phyloP scores from a whole-genome alignment of 140 eudicot species.

The Cichorium intybus region DNA sequence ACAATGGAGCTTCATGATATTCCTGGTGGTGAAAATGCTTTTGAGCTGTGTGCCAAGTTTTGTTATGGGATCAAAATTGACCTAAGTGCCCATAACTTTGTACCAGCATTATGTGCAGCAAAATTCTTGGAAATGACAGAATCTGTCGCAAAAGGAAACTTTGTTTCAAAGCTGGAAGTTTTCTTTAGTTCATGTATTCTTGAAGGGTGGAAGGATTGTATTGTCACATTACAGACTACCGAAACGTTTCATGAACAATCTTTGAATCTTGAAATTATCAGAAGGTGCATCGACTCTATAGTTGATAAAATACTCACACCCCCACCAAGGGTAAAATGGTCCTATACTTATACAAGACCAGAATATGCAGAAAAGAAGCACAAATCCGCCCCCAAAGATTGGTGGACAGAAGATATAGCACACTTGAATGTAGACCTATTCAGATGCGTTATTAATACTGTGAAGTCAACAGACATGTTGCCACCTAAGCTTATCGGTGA shows the following conservation, averaged over 20 bases:
- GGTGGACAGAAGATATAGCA: neutral
- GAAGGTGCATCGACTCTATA: slow-evolving; percentile 78
- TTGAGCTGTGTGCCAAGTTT: slow-evolving; percentile 83
- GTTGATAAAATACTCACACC: slow-evolving; percentile 75
- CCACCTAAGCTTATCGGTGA: neutral
- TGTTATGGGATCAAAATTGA: slow-evolving; percentile 83
- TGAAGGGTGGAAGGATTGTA: slow-evolving; percentile 77
- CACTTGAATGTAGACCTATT: neutral
- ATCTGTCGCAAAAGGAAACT: slow-evolving; percentile 55
- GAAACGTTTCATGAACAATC: slow-evolving; percentile 57
- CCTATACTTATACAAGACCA: neutral
- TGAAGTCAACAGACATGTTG: neutral
- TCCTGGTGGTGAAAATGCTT: slow-evolving; percentile 83
- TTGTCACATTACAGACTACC: slow-evolving; percentile 53
- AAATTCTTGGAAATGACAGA: slow-evolving; percentile 73
- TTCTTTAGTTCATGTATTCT: slow-evolving; percentile 78
- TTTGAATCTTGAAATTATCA: slow-evolving; percentile 72
- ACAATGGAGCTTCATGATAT: slow-evolving; percentile 65
- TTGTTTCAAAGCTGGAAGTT: slow-evolving; percentile 54
- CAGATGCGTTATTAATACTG: neutral
- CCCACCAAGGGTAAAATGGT: slow-evolving; percentile 44
- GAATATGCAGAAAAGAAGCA: neutral
- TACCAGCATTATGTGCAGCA: slow-evolving; percentile 73
- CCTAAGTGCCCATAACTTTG: slow-evolving; percentile 77
- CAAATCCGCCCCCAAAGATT: neutral